Base-by-base conservation (phyloP, 2,329 filamentous ascomycete species). In the Cephalotrichum gorgonifer region DNA sequence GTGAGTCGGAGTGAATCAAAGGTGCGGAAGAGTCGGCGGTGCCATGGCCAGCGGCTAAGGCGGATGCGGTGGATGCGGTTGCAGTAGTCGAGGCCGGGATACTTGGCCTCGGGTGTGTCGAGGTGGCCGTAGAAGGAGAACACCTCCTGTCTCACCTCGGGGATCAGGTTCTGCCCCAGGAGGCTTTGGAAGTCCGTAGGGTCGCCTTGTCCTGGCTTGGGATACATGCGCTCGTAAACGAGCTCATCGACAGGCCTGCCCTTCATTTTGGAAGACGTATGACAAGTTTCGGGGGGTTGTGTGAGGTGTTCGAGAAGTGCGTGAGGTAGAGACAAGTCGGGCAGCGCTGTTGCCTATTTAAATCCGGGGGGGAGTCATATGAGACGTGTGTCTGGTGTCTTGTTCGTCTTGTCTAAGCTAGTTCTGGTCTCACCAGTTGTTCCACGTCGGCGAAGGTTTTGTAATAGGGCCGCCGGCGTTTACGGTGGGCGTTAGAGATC, bases 11-110 rank as follows among this genome's bases (percentile, higher is more conserved):
- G 73, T 25, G 65, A 68, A 64, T 89, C 84, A 58, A 91, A 88
- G 26, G 85, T 84, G 38, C 81, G 78, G 64, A 91, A 90, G 12
- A 91, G 75, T 50, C 82, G 78, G 53, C 80, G 75, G 64, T 91
- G 86, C 78, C 86, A 88, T 15, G 76, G 78, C 72, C 85, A 90
- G 52, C 85, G 82, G 57, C 81, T 78, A 8, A 91, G 78, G n/a
- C 86, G 83, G 62, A 85, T 81, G 54, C 85, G 83, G 64, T 91
- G 86, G 7, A 83, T 84, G 23, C 67, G 70, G 60, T 86, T 73
- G 52, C 76, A 81, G 70, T 91, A 91, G 70, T 91, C 86, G 50
- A 91, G 77, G 27, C 86, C 86, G 0, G 86, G 86, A 56, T 90
- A 90, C 57, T 87, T 86, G 55, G 86, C 85, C 69, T 91, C 86